A percentile compares a stretch with the other conserved stretches of the same genome.
These are phyloP conservation scores for Plasmodium gonderi DNA, from an alignment of 169 alveolate genomes.

Conservation along the genomic window DNA sequence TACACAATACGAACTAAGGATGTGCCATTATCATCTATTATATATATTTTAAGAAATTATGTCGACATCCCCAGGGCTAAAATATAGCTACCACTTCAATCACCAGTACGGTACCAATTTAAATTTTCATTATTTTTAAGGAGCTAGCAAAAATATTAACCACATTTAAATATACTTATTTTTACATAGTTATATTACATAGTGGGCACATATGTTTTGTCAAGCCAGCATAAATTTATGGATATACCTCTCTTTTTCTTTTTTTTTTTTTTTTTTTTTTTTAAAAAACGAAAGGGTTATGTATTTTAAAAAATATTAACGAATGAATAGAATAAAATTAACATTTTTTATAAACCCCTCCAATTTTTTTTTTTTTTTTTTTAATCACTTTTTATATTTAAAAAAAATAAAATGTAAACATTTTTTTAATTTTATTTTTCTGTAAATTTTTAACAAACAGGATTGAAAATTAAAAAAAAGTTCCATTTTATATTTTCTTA, in stretches of 20 bases:
- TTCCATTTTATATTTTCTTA: constrained; percentile 12
- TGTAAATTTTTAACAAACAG: constrained; percentile 4
- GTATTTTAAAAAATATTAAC: not conserved
- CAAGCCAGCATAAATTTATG: not conserved
- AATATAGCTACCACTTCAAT: constrained; percentile 65
- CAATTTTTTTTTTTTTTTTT: not conserved
- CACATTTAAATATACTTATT: not conserved
- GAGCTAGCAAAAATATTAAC: not conserved
- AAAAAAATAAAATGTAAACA: constrained; percentile 8
- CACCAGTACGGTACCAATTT: constrained; percentile 15
- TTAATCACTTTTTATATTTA: not conserved
- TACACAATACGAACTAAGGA: not conserved
- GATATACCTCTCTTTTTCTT: too few relatives aligned
- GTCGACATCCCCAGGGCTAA: too few relatives aligned
- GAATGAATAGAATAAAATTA: not conserved
- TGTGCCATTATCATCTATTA: too few relatives aligned
- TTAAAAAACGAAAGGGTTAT: too few relatives aligned
- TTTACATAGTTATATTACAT: not conserved
- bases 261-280: too few relatives aligned
- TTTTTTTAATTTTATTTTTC: constrained; percentile 12
- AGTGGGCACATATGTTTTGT: not conserved
- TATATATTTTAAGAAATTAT: too few relatives aligned
- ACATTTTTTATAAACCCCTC: too few relatives aligned
- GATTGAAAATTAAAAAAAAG: constrained; percentile 11
- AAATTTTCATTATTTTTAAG: not conserved